Base-by-base conservation (phyloP, 805 yeast species). In the Metschnikowia santaceciliae region DNA sequence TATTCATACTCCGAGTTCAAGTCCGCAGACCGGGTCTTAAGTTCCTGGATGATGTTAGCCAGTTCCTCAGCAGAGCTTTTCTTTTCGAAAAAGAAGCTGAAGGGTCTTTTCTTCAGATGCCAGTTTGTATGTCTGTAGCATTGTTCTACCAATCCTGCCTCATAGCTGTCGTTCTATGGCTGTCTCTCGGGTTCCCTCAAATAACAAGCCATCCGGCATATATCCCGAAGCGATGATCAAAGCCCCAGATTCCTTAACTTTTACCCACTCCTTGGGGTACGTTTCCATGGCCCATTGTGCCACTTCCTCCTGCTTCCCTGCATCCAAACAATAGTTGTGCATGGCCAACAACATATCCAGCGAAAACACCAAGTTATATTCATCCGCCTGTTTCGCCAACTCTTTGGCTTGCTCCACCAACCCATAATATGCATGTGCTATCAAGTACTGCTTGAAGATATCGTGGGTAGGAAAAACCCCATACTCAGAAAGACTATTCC, bases 391-490 rank as follows among this genome's bases (percentile, higher is more conserved):
- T 19, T 72, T 69, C 3, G 81, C 73, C 26, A 82, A 64, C 15
- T 70, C 68, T 6, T 83, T 66, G 0, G 94, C 94, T 3, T 78
- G 75, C 8, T 75, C 76, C 36, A 75, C 77, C 42, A 76, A 69
- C 7, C 86, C 90, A 61, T 82, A 82, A 57, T 83, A 84, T 53
- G 87, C 84, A 62, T 86, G 83, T 0, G 90, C 88, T 50, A 85
- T 78, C 33, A 88, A 64, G 58, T 79, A 83, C 62, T 85, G 89
- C 38, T 74, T 76, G 61, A 76, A 78, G 33, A 83, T 74, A 8
- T 73, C 73, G 34, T 75, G 66, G 52, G 79, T 75, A 0, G 88
- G 88, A 11, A 72, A 55, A 4, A 87, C 65, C 0, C 77, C 78
- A 57, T 74, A 81, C 37, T 70, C 70, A 0, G 84, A 77, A 23